phyloP scores from a whole-genome alignment of 2,329 filamentous ascomycete genomes.

The Corinectria fuckeliana region DNA sequence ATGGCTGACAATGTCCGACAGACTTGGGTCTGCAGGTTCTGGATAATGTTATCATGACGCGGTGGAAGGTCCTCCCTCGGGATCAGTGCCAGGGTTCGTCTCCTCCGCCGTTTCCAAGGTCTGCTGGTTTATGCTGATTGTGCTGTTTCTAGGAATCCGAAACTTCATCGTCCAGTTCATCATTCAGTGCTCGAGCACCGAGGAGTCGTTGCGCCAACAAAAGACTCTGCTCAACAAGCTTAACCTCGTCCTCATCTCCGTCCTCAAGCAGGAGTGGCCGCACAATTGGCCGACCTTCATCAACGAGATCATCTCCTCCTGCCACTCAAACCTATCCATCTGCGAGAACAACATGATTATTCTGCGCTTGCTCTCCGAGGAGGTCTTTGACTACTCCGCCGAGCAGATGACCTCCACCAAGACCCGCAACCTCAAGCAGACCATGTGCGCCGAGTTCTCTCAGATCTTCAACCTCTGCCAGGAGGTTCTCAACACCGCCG shows the following conservation, averaged over 20 bases:
- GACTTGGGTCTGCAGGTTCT: slow-evolving; percentile 95
- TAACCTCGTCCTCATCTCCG: slow-evolving; percentile 95
- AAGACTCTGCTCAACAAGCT: slow-evolving; percentile 96
- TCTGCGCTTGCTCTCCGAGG: slow-evolving; percentile 90
- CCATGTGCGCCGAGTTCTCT: slow-evolving; percentile 98
- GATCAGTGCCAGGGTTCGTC: slow-evolving; percentile 87
- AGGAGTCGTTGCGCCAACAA: slow-evolving; percentile 84
- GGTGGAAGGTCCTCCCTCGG: slow-evolving; percentile 96
- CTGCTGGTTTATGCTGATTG: slow-evolving; percentile 21
- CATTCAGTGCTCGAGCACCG: slow-evolving; percentile 88
- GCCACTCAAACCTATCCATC: slow-evolving; percentile 92
- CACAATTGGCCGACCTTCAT: slow-evolving; percentile 99
- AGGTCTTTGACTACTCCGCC: slow-evolving; percentile 98
- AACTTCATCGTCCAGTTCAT: slow-evolving; percentile 99
- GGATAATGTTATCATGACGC: slow-evolving; percentile 97
- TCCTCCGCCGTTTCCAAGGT: slow-evolving; percentile 1
- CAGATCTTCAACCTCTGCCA: slow-evolving; percentile 98
- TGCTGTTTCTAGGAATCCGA: slow-evolving; percentile 74
- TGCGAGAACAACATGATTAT: slow-evolving; percentile 99
- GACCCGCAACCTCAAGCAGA: slow-evolving; percentile 94
- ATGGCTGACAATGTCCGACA: slow-evolving; percentile 48
- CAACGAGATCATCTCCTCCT: slow-evolving; percentile 98
- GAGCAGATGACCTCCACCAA: slow-evolving; percentile 99
- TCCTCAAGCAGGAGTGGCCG: slow-evolving; percentile 99
- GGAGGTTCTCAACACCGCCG: slow-evolving; percentile 90